These are phyloP conservation scores for Backusella circina DNA, from an alignment of 192 early-diverging fungal genomes.

Conservation along the genomic window DNA sequence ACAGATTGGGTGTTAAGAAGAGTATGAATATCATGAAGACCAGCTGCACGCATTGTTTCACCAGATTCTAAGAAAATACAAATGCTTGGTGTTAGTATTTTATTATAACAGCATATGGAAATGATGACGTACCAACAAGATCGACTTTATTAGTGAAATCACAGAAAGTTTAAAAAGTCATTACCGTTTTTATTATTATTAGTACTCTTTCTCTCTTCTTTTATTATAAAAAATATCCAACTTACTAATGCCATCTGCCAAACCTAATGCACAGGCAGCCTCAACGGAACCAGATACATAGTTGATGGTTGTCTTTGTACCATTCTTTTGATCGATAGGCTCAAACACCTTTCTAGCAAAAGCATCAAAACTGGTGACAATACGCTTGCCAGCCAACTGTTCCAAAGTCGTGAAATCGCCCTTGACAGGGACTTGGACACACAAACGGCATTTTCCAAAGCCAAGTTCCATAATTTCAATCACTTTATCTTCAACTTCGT, in stretches of 20 bases:
- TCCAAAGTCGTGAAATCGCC: conserved; percentile 44
- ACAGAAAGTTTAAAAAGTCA: no score
- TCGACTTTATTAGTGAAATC: no score
- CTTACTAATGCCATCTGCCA: conserved; percentile 94
- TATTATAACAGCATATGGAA: not conserved
- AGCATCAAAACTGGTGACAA: conserved; percentile 89
- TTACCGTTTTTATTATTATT: no score
- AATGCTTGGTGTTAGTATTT: not conserved
- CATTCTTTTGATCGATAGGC: conserved; percentile 58
- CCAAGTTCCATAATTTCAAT: conserved; percentile 71
- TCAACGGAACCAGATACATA: conserved; percentile 95
- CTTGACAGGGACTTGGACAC: conserved; percentile 83
- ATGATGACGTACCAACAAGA: conserved; percentile 38
- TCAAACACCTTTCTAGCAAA: conserved; percentile 69
- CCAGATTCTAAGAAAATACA: conserved; percentile 90
- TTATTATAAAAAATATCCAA: no score
- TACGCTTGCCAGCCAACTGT: conserved; percentile 85
- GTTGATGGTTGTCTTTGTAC: conserved; percentile 69
- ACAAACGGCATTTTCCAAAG: conserved; percentile 92
- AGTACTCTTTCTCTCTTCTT: not conserved
- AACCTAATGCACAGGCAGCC: conserved; percentile 91
- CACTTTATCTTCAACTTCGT: conserved; percentile 65
- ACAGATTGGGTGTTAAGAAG: conserved; percentile 85
- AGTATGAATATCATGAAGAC: conserved; percentile 86
- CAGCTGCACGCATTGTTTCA: conserved; percentile 99